Base-by-base conservation (phyloP, 1,284 basidiomycete species). In the Ustilago cynodontis region DNA sequence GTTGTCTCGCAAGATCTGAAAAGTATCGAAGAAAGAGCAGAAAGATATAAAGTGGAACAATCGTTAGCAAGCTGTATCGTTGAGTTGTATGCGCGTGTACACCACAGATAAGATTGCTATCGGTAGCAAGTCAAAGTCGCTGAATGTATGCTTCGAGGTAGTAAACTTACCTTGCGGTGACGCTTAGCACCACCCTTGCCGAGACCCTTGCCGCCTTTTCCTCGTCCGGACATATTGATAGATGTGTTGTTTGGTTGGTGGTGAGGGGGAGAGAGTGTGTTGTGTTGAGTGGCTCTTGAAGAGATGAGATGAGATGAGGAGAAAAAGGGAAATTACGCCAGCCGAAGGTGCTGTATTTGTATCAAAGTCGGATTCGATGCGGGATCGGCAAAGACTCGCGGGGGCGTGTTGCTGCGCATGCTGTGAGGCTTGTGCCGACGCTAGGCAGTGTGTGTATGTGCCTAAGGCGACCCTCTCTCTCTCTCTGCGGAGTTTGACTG, bases 121-220 rank as follows among this genome's bases (percentile, higher is more conserved):
- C 2, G 22, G 1, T 4, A 1, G n/a, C 26, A 5, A 3, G 6
- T 5, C 47, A 13, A 49, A 11, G 22, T 47, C 4, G 9, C 10
- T 24, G 6, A 24, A 20, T 33, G 16, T 33, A 7, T 9, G 10
- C n/a, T 33, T 11, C 35, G 3, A 10, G 35, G 3, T n/a, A 41
- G 35, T 28, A 70, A n/a, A 76, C 77, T 73, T 64, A 80, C 80
- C 81, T 85, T 85, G 67, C 84, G 82, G 81, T 85, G 84, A 74
- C 85, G 85, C 81, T 86, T 86, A 65, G 85, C 85, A 75, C 85
- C 85, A 73, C 85, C 85, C 80, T 86, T 86, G 76, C 85, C 85
- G 78, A 86, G 85, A 82, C 85, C 85, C 79, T 86, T 86, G 76
- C 85, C 85, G 69, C 84, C 84, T 63, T 85, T 85, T 75, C 84